Evolutionary conservation across 768 basidiomycete genomes (phyloP).

Genomic region (Dacryopinax primogenitus): DNA sequence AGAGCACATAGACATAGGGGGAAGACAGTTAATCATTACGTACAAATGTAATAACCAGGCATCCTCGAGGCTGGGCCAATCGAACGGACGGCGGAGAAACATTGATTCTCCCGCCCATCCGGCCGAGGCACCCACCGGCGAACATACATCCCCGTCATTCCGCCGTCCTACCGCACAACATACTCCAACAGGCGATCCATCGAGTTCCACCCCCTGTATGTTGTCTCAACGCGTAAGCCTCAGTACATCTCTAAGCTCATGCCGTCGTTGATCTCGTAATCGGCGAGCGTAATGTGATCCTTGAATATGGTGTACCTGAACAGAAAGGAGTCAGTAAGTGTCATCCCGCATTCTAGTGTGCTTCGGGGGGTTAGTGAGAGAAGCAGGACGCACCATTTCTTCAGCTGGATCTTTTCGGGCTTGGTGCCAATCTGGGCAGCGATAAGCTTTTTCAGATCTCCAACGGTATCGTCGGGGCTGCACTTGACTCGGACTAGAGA

Average conservation of each 20-base stretch:
- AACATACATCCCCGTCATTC: neutral
- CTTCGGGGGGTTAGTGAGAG: neutral
- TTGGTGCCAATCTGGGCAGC: conserved; percentile 92
- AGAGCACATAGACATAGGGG: neutral
- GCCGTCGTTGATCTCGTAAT: conserved; percentile 87
- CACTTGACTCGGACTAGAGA: conserved; percentile 86
- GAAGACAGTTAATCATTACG: neutral
- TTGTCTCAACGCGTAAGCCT: neutral
- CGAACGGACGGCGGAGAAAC: conserved; percentile 1
- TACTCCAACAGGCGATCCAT: neutral
- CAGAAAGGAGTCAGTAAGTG: conserved; percentile 3
- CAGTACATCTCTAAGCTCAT: conserved; percentile 92
- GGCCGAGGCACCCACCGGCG: neutral
- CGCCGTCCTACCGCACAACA: neutral
- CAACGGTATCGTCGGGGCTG: conserved; percentile 88
- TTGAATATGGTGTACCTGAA: conserved; percentile 87
- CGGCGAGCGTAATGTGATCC: conserved; percentile 84
- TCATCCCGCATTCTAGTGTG: neutral
- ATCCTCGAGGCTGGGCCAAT: neutral
- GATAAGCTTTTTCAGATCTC: conserved; percentile 93
- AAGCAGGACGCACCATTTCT: conserved; percentile 69
- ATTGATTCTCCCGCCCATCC: neutral
- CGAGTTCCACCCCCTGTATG: neutral
- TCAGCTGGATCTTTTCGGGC: conserved; percentile 70
- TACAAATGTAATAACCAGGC: neutral